Percentiles rank a stretch among this genome's conserved stretches.
phyloP scores from a whole-genome alignment of 768 basidiomycete genomes.

The Solioccasus polychromus region DNA sequence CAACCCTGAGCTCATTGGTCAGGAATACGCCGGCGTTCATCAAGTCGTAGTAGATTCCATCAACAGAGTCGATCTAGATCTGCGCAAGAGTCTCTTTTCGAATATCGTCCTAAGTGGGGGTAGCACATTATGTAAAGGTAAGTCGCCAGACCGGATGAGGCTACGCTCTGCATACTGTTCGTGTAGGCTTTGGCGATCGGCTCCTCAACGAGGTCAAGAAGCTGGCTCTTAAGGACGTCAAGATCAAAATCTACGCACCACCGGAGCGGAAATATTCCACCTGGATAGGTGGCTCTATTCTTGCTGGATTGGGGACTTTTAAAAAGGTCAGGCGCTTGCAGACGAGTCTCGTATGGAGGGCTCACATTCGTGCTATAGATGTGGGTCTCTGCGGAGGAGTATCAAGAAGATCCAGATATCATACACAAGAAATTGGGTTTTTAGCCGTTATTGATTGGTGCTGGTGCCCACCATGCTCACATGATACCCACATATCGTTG shows the following conservation, averaged over 20 bases:
- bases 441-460: conserved; percentile 31
- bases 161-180: conserved; percentile 16
- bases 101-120: conserved; percentile 97
- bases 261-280: conserved; percentile 99
- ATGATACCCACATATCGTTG: conserved; percentile 34
- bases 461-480: conserved; percentile 11
- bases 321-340: conserved; percentile 67
- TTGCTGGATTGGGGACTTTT: conserved; percentile 95
- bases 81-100: conserved; percentile 91
- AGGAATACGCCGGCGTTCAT: conserved; percentile 96
- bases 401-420: conserved; percentile 98
- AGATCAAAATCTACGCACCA: conserved; percentile 98
- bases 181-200: conserved; percentile 88
- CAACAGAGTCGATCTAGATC: conserved; percentile 91
- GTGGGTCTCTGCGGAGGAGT: conserved; percentile 99
- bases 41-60: conserved; percentile 99
- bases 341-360: background rate
- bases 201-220: conserved; percentile 96
- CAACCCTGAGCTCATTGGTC: conserved; percentile 94
- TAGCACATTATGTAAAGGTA: conserved; percentile 92
- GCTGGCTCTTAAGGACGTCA: conserved; percentile 90
- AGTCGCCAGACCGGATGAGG: conserved; percentile 18
- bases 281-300: conserved; percentile 96
- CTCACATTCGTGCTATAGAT: conserved; percentile 53
- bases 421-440: conserved; percentile 95